Evolutionary conservation across 495 filamentous ascomycete genomes (phyloP), one percentile per base, ranked within the genome.

Genomic region (Podospora didyma): DNA sequence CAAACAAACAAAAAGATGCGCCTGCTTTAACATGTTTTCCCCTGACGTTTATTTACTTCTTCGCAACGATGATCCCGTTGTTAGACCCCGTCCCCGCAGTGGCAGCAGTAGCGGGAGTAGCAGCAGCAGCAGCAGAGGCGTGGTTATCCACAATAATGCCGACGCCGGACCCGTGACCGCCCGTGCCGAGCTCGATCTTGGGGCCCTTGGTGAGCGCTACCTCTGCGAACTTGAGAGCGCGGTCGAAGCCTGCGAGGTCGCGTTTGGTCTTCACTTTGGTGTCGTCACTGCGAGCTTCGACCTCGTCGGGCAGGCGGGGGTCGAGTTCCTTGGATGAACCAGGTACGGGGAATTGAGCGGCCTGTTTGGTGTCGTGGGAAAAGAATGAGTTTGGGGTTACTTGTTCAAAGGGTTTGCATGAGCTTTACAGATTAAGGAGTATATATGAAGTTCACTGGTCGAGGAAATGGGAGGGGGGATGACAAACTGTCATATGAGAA

Each of bases 121-220:
- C n/a, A 12, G 54, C 16, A 22, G 24, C 17, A 7, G 53, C 53
- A 45, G 11, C 59, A 35, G 55, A 50, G 12, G 57, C 61, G 54
- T 65, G 67, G 61, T 75, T 75, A 42, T 78, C 71, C n/a, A 75
- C 69, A 24, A 72, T 69, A 49, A 79, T 75, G 52, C 75, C 75
- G 44, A 79, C 74, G 12, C 76, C 76, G 2, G 75, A 67, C 35
- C 74, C 75, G 23, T 70, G 65, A 14, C 61, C 74, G 21, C 69
- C 75, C 24, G 75, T 77, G 19, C 75, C 75, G 21, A 77, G 69
- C 58, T 77, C 63, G 49, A 77, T 62, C 17, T 68, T 55, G 19
- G 75, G 75, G 2, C 71, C 71, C 58, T 71, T 79, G 24, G 68
- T 72, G 47, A 79, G 57, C 19, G 71, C 75, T 0, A 64, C 73